Evolutionary conservation across 371 early-diverging fungal genomes (phyloP), one percentile per base, ranked within the genome.

Genomic region (Circinella minor): DNA sequence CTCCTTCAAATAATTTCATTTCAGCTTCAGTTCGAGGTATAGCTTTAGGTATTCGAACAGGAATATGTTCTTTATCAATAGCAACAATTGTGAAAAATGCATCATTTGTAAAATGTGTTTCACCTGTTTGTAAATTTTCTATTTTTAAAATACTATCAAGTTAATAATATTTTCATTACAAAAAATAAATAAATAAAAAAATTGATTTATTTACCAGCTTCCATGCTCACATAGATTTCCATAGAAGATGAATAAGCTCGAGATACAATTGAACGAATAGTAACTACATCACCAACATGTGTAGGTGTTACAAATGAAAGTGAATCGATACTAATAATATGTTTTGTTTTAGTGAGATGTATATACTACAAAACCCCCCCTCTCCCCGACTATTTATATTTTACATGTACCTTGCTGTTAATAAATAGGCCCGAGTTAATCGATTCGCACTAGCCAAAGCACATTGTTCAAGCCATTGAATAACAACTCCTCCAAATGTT

Each of bases 401-500:
- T n/a, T n/a, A n/a, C n/a, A n/a, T n/a, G n/a, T n/a, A 18, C 27
- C 34, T 70, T 82, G 91, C 91, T 14, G 90, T 88, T 36, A 91
- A 74, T 13, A 89, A 74, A 65, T 83, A 86, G 5, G 84, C 82
- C 66, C 87, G 75, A 0, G 86, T 77, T 48, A 90, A 79, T 34
- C 91, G 82, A 65, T 80, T 81, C 0, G 93, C 93, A 61, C 91
- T 87, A 3, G 90, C 86, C 4, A 88, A 74, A 4, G 90, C 88
- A 74, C 89, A 88, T 7, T 74, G 78, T 72, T 93, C 93, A 91
- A 93, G 91, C 90, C 90, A 92, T 46, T 85, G 81, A 83, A 93
- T 91, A 63, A 93, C 91, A 67, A 90, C 87, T n/a, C 93, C 92
- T 71, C 93, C 93, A 85, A 93, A 93, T 6, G 92, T 92, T 51